Percentiles rank a stretch among this genome's conserved stretches.
These are phyloP conservation scores for Bipolaris oryzae DNA, from an alignment of 2,329 filamentous ascomycete genomes.

Conservation along the genomic window DNA sequence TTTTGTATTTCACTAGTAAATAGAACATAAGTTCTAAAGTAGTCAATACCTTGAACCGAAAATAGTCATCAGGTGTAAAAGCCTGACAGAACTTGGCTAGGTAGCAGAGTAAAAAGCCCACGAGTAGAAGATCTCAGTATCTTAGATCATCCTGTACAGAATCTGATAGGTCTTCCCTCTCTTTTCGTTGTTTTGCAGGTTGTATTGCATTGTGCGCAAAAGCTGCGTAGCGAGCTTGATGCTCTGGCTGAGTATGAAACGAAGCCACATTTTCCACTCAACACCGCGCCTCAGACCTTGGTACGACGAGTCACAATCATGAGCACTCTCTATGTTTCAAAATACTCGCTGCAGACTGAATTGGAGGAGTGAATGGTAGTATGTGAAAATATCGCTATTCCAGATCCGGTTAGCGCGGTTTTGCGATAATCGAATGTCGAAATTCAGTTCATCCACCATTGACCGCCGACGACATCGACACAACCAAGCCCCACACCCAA, in stretches of 20 bases:
- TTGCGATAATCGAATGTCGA: constrained; percentile 20
- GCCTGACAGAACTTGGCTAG: too few relatives aligned
- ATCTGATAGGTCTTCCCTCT: not conserved
- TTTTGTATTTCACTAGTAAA: too few relatives aligned
- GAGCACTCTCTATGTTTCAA: not conserved
- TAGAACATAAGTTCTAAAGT: too few relatives aligned
- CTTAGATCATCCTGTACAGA: not conserved
- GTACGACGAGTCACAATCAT: too few relatives aligned
- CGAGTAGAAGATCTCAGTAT: not conserved
- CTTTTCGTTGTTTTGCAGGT: not conserved
- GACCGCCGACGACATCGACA: constrained; percentile 29
- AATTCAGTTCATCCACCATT: constrained; percentile 22
- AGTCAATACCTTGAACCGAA: too few relatives aligned
- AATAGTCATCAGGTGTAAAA: too few relatives aligned
- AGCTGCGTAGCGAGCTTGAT: not conserved
- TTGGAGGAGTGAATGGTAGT: not conserved
- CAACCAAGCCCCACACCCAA: constrained; percentile 35
- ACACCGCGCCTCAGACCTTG: not conserved
- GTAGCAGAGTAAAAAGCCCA: not conserved
- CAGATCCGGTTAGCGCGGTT: not conserved
- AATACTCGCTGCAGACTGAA: not conserved
- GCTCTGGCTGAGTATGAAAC: not conserved
- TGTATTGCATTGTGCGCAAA: not conserved
- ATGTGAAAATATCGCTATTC: not conserved
- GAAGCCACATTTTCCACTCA: not conserved